Percentiles rank a stretch among this genome's conserved stretches.
phyloP scores from a whole-genome alignment of 345 rosid genomes.

The Lumnitzera littorea region DNA sequence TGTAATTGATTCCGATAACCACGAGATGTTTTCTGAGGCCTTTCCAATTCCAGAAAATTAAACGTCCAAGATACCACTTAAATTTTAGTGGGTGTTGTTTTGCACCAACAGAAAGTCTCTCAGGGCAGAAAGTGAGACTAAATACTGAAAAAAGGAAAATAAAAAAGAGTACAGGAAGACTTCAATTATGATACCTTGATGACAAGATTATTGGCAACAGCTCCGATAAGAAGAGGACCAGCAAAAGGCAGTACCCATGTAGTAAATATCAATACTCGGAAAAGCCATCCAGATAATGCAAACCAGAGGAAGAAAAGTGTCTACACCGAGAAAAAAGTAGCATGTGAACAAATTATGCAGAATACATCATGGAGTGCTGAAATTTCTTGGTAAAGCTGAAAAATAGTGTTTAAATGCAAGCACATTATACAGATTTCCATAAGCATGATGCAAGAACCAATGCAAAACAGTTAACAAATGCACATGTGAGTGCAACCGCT shows the following conservation, averaged over 20 bases:
- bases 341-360: neutral
- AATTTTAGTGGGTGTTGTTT: too few relatives aligned
- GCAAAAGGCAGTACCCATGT: conserved; percentile 87
- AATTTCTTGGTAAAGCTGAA: too few relatives aligned
- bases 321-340: conserved; percentile 24
- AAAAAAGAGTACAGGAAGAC: neutral
- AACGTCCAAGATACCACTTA: too few relatives aligned
- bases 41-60: neutral
- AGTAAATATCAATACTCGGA: conserved; percentile 62
- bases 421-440: too few relatives aligned
- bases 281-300: conserved; percentile 94
- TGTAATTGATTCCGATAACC: too few relatives aligned
- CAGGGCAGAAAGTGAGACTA: neutral
- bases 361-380: too few relatives aligned
- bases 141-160: neutral
- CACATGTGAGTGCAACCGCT: too few relatives aligned
- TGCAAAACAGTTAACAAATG: too few relatives aligned
- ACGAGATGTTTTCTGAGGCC: neutral
- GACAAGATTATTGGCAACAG: conserved; percentile 78
- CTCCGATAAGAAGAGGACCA: conserved; percentile 89
- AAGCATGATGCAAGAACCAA: too few relatives aligned
- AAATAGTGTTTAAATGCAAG: too few relatives aligned
- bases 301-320: conserved; percentile 88
- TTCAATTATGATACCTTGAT: conserved; percentile 52
- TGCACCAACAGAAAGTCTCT: too few relatives aligned